phyloP scores from a whole-genome alignment of 177 flowering plant species.

The Telopea speciosissima region DNA sequence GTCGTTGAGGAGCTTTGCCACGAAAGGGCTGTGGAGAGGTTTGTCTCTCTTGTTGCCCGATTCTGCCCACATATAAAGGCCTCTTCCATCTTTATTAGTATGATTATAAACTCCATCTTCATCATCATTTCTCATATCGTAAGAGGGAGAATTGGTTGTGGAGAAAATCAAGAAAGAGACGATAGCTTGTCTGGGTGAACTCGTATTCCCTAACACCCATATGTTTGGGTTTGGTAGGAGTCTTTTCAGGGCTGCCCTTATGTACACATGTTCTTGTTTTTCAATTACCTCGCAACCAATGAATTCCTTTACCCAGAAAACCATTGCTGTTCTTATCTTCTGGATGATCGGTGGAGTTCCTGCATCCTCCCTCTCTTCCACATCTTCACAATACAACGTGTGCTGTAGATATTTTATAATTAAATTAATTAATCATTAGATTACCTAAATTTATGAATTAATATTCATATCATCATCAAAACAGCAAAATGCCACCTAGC shows the following conservation, averaged over 20 bases:
- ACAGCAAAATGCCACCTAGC: not conserved
- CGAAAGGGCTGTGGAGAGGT: slow-evolving; percentile 67
- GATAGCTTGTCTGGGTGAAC: slow-evolving; percentile 45
- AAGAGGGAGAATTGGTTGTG: not conserved
- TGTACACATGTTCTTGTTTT: slow-evolving; percentile 31
- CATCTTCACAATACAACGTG: slow-evolving; percentile 51
- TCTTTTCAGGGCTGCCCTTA: slow-evolving; percentile 44
- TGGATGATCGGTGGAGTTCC: slow-evolving; percentile 79
- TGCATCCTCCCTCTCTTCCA: slow-evolving; percentile 80
- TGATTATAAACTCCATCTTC: not conserved
- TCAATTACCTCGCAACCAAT: slow-evolving; percentile 46
- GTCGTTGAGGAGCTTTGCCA: slow-evolving; percentile 66
- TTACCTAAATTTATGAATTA: too few relatives aligned
- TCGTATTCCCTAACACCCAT: slow-evolving; percentile 51
- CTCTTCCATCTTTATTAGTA: too few relatives aligned
- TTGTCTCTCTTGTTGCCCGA: slow-evolving; percentile 37
- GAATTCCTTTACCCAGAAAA: slow-evolving; percentile 82
- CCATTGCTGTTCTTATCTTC: slow-evolving; percentile 62
- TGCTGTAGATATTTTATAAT: slow-evolving; percentile 38
- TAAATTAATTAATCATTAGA: too few relatives aligned
- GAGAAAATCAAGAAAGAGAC: slow-evolving; percentile 31
- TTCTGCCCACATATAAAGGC: slow-evolving; percentile 34
- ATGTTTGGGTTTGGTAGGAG: slow-evolving; percentile 50
- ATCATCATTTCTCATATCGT: not conserved
- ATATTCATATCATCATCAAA: too few relatives aligned